Conservation (phyloP, 805 yeast species). For the Metschnikowia santaceciliae region DNA sequence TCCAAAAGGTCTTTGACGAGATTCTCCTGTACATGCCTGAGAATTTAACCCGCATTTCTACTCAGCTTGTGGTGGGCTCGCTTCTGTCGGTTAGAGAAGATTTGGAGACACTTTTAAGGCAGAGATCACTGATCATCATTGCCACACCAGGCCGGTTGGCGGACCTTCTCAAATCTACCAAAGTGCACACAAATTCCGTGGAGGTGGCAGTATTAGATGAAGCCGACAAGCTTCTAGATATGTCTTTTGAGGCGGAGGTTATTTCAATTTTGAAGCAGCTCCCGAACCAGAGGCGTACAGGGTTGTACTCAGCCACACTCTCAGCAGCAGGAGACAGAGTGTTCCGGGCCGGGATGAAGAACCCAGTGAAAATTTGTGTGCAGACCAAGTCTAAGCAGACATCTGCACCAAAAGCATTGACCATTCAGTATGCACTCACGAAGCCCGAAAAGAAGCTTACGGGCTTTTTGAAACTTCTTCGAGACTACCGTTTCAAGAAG, state of each 20-base stretch:
- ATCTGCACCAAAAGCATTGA: slow-evolving; percentile 59
- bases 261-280: slow-evolving; percentile 60
- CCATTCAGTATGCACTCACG: slow-evolving; percentile 56
- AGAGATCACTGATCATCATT: slow-evolving; percentile 68
- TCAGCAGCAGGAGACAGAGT: slow-evolving; percentile 74
- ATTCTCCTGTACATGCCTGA: slow-evolving; percentile 58
- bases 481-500: slow-evolving; percentile 59
- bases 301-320: slow-evolving; percentile 90
- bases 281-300: slow-evolving; percentile 92
- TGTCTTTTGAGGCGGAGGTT: slow-evolving; percentile 68
- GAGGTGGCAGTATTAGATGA: slow-evolving; percentile 84
- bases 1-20: slow-evolving; percentile 58
- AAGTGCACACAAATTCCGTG: slow-evolving; percentile 57
- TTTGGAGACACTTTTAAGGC: slow-evolving; percentile 48
- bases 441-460: slow-evolving; percentile 62
- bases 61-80: slow-evolving; percentile 67
- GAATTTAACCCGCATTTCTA: slow-evolving; percentile 37
- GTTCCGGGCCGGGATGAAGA: slow-evolving; percentile 85
- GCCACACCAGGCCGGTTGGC: slow-evolving; percentile 91
- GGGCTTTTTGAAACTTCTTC: slow-evolving; percentile 49
- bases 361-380: slow-evolving; percentile 86
- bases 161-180: slow-evolving; percentile 62
- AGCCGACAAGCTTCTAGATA: slow-evolving; percentile 84
- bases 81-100: slow-evolving; percentile 66
- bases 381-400: slow-evolving; percentile 42